A percentile compares a stretch with the other conserved stretches of the same genome.
Evolutionary conservation across 495 filamentous ascomycete species (phyloP).

Genomic region (Chlorociboria aeruginascens): DNA sequence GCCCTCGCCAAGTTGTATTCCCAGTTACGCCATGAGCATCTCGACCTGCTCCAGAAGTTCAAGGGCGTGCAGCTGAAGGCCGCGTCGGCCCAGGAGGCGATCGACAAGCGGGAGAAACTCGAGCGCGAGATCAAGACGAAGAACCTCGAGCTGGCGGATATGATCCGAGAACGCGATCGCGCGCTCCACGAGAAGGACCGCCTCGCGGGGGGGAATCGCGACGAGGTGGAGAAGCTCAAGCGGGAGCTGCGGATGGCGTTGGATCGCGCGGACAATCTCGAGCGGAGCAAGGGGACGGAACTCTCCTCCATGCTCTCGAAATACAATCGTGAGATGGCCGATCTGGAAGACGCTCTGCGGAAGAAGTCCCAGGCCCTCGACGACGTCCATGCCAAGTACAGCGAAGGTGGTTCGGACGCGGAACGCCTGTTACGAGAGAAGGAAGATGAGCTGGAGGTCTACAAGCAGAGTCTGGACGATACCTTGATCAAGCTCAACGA

Average conservation of each 20-base stretch:
- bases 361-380: constrained; percentile 81
- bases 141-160: constrained; percentile 94
- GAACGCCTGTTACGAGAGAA: constrained; percentile 77
- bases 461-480: constrained; percentile 94
- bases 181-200: constrained; percentile 91
- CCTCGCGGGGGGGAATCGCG: constrained; percentile 69
- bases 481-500: constrained; percentile 85
- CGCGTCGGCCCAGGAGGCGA: constrained; percentile 91
- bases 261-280: constrained; percentile 86
- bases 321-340: constrained; percentile 94
- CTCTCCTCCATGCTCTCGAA: constrained; percentile 87
- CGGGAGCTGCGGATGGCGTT: constrained; percentile 89
- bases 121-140: constrained; percentile 97
- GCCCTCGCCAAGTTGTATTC: constrained; percentile 93
- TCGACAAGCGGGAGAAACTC: constrained; percentile 86
- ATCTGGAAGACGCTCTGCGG: constrained; percentile 84
- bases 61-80: constrained; percentile 94
- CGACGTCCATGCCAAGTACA: constrained; percentile 63
- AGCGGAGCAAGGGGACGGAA: constrained; percentile 85
- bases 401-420: constrained; percentile 74
- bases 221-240: constrained; percentile 91
- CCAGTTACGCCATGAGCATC: constrained; percentile 87
- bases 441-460: constrained; percentile 94
- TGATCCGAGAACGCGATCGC: constrained; percentile 94
- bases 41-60: constrained; percentile 88